These are phyloP conservation scores for Colletotrichum sublineola DNA, from an alignment of 2,329 filamentous ascomycete genomes.

Conservation along the genomic window DNA sequence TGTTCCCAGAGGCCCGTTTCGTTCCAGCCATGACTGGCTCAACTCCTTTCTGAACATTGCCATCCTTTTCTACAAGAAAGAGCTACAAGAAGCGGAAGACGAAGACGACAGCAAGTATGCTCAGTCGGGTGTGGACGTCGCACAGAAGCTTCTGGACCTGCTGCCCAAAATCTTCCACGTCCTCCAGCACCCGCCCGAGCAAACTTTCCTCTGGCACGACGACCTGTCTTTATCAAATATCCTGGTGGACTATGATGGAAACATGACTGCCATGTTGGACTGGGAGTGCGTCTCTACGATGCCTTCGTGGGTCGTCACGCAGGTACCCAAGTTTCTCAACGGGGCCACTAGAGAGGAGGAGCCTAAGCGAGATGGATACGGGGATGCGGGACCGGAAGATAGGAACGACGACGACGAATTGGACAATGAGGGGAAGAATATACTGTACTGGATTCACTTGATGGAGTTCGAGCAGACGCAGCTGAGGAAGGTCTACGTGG, in stretches of 20 bases:
- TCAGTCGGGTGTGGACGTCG: slow-evolving; percentile 45
- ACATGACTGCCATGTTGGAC: slow-evolving; percentile 55
- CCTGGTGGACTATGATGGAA: slow-evolving; percentile 53
- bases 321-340: slow-evolving; percentile 52
- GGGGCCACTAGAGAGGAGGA: slow-evolving; percentile 48
- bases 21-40: slow-evolving; percentile 56
- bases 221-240: slow-evolving; percentile 57
- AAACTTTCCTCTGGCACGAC: slow-evolving; percentile 53
- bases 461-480: slow-evolving; percentile 57
- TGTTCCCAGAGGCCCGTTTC: slow-evolving; percentile 54
- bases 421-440: slow-evolving; percentile 55
- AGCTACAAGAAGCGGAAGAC: slow-evolving; percentile 45
- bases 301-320: slow-evolving; percentile 54
- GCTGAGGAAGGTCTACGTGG: slow-evolving; percentile 51
- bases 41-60: slow-evolving; percentile 48
- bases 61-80: slow-evolving; percentile 47
- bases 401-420: slow-evolving; percentile 29
- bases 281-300: slow-evolving; percentile 59
- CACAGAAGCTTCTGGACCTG: slow-evolving; percentile 47
- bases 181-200: slow-evolving; percentile 45
- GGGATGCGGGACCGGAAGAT: slow-evolving; percentile 45
- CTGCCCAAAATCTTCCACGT: slow-evolving; percentile 51
- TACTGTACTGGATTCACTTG: slow-evolving; percentile 56
- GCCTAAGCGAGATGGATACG: slow-evolving; percentile 50
- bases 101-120: slow-evolving; percentile 51